A percentile compares a stretch with the other conserved stretches of the same genome.
These are phyloP conservation scores for Penicillium coffeae DNA, from an alignment of 495 filamentous ascomycete genomes.

Conservation along the genomic window DNA sequence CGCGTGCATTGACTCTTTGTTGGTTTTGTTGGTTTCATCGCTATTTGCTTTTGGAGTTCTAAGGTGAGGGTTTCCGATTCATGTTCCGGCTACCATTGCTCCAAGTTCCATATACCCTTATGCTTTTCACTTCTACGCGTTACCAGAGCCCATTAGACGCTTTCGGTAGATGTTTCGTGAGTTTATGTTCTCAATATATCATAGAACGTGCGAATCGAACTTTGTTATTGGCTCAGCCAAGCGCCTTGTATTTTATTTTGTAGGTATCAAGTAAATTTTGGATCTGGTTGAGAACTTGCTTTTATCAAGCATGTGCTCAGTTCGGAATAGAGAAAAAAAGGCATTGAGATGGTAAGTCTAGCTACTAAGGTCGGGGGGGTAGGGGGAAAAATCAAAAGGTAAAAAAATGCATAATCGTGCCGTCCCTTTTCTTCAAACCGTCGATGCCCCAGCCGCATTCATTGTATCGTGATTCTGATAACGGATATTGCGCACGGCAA, in stretches of 20 bases:
- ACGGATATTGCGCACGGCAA: conserved; percentile 18
- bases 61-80: too few relatives aligned
- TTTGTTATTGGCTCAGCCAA: background rate
- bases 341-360: conserved; percentile 42
- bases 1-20: too few relatives aligned
- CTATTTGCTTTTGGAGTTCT: too few relatives aligned
- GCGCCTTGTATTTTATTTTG: background rate
- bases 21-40: too few relatives aligned
- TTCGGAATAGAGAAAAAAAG: conserved; percentile 21
- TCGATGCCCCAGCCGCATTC: conserved; percentile 37
- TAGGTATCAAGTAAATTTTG: background rate
- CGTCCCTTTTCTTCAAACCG: conserved; percentile 34
- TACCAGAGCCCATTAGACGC: too few relatives aligned
- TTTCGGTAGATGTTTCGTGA: too few relatives aligned
- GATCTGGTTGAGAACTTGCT: conserved; percentile 21
- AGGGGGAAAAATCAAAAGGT: conserved; percentile 23
- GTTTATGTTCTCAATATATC: too few relatives aligned
- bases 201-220: background rate
- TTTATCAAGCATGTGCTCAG: conserved; percentile 16
- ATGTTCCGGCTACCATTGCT: too few relatives aligned
- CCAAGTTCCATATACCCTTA: too few relatives aligned
- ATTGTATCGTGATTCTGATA: conserved; percentile 42
- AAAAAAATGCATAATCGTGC: conserved; percentile 41
- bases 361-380: conserved; percentile 39
- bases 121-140: too few relatives aligned